Evolutionary conservation across 2,329 filamentous ascomycete genomes (phyloP), one percentile per base, ranked within the genome.

Genomic region (Cytospora schulzeri): DNA sequence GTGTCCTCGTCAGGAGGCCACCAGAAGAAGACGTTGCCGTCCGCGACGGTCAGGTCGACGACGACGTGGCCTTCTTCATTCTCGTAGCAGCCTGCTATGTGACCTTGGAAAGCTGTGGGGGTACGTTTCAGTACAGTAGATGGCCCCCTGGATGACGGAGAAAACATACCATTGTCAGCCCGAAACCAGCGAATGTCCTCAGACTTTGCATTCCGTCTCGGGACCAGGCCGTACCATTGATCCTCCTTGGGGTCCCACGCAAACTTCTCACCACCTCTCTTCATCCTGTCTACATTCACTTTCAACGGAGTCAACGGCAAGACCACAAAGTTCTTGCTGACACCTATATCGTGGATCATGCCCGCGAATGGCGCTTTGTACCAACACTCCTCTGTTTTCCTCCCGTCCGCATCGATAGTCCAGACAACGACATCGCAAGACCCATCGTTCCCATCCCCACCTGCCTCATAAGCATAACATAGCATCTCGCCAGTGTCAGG

Each of bases 221-320:
- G 83, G 2, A 85, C 81, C 17, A 85, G 74, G 0, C 81, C 83
- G 67, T 85, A 85, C 73, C 79, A 81, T 69, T 85, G 82, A 68
- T 85, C 82, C 70, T 85, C 82, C 3, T 82, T 73, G 0, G 82
- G 80, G 62, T 83, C 80, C 81, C 81, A 83, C 0, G 80, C 80
- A 71, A 80, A 83, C 71, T 83, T 81, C 67, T 83, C 80, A 1
- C 78, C 80, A 0, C 81, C 81, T 3, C 69, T 72, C 71, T 77
- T 78, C 69, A 83, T 71, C 12, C 79, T 72, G 54, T 79, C 78
- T 9, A 78, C 68, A 17, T 76, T 75, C 67, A 76, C 78, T 70
- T 83, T 82, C 41, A 83, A 71, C 12, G 81, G 81, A 31, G 80
- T 83, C 68, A 83, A 67, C 0, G 81, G 79, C 53, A 83, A 69